These are phyloP conservation scores for Cercospora sp. DNA, from an alignment of 2,329 filamentous ascomycete genomes.

Conservation along the genomic window DNA sequence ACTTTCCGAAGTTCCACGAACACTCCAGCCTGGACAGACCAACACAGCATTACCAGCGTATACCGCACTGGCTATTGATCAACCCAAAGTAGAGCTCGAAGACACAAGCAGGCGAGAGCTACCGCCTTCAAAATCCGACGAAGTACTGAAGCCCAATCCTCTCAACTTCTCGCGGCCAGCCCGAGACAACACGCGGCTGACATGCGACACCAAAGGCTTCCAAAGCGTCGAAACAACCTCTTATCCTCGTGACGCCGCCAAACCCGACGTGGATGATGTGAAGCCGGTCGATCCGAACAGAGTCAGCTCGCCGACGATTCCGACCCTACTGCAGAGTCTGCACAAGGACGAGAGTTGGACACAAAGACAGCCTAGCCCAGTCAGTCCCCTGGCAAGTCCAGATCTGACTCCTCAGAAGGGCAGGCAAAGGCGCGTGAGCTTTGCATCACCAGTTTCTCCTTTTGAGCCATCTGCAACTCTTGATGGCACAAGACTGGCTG, in stretches of 20 bases:
- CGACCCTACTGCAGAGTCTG: neutral
- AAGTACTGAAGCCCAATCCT: neutral
- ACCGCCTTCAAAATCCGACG: slow-evolving; percentile 2
- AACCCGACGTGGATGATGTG: neutral
- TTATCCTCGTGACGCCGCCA: neutral
- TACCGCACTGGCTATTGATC: neutral
- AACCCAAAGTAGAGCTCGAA: slow-evolving; percentile 2
- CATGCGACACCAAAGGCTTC: neutral
- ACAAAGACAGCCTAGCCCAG: neutral
- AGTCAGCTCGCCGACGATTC: slow-evolving; percentile 11
- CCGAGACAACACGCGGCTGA: neutral
- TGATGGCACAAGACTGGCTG: neutral
- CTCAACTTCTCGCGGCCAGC: slow-evolving; percentile 5
- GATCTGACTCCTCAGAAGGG: neutral
- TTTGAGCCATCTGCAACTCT: neutral
- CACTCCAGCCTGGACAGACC: slow-evolving; percentile 6
- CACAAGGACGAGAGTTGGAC: neutral
- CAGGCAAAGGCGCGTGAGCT: slow-evolving; percentile 9
- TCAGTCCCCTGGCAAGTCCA: slow-evolving; percentile 6
- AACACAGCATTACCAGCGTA: slow-evolving; percentile 7
- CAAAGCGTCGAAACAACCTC: neutral
- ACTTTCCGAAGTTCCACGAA: slow-evolving; percentile 1
- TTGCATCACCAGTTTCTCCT: neutral
- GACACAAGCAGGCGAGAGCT: slow-evolving; percentile 5
- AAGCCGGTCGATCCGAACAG: slow-evolving; percentile 6